Conservation (phyloP, 2,329 filamentous ascomycete species). For the Penicillium sp. region DNA sequence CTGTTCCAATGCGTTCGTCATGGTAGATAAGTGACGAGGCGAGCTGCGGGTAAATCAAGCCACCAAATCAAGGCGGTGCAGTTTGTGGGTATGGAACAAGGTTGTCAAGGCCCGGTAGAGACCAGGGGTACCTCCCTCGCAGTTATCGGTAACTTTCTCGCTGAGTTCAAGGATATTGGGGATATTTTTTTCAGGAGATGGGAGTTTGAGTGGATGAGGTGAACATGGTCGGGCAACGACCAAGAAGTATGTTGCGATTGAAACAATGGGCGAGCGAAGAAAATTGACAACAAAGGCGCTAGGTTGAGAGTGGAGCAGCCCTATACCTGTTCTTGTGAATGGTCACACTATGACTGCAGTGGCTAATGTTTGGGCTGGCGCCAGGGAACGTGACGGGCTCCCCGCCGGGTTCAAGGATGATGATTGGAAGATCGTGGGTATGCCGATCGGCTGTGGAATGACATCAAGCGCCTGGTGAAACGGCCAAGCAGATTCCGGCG, state of each 20-base stretch:
- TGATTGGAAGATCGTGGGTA: slow-evolving; percentile 30
- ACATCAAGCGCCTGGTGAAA: slow-evolving; percentile 42
- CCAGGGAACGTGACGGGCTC: slow-evolving; percentile 15
- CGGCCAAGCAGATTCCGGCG: slow-evolving; percentile 17
- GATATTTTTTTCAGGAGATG: neutral
- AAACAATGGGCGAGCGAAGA: slow-evolving; percentile 1
- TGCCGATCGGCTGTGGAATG: slow-evolving; percentile 30
- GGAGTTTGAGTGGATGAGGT: neutral
- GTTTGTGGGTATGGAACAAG: neutral
- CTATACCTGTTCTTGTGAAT: slow-evolving; percentile 4
- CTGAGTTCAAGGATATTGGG: neutral
- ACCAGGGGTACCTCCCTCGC: neutral
- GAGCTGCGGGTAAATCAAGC: neutral
- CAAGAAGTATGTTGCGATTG: neutral
- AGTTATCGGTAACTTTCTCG: neutral
- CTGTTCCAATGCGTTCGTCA: slow-evolving; percentile 31
- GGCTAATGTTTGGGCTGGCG: slow-evolving; percentile 22
- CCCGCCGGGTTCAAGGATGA: slow-evolving; percentile 14
- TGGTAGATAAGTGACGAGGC: slow-evolving; percentile 10
- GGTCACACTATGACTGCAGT: slow-evolving; percentile 32
- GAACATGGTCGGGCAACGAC: neutral
- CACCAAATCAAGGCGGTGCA: neutral
- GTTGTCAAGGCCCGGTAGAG: neutral
- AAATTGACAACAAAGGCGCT: slow-evolving; percentile 15
- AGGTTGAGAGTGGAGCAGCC: slow-evolving; percentile 10